Conservation (phyloP, 148 eudicot genomes). For the Arctostaphylos glauca region DNA sequence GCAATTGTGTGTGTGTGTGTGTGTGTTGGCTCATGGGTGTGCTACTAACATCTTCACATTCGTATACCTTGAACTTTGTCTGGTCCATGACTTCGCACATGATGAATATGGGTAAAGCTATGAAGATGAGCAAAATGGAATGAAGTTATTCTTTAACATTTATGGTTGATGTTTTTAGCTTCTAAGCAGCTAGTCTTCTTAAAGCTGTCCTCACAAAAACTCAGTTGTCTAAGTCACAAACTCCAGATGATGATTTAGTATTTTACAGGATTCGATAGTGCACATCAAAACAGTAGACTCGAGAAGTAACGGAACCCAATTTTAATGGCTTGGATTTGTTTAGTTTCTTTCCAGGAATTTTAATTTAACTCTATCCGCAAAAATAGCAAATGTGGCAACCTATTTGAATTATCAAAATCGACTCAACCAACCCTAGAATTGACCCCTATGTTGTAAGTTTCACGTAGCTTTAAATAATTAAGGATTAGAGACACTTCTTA, state of each 20-base stretch:
- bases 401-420: not conserved
- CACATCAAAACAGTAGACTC: not conserved
- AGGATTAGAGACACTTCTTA: not conserved
- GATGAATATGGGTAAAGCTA: too few species aligned
- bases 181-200: not conserved
- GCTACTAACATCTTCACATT: too few species aligned
- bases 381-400: not conserved
- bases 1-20: too few species aligned
- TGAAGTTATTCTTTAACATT: not conserved
- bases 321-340: not conserved
- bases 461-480: not conserved
- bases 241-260: not conserved
- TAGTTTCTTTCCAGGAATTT: not conserved
- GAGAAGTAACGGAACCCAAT: not conserved
- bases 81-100: too few species aligned
- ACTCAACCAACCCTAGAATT: not conserved
- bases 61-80: too few species aligned
- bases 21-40: too few species aligned
- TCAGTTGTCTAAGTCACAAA: not conserved
- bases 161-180: not conserved
- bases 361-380: not conserved
- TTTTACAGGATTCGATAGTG: not conserved
- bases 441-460: not conserved
- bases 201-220: not conserved
- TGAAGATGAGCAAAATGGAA: too few species aligned